phyloP scores from a whole-genome alignment of 1,139 yeast species.

The Suhomyces coccinellae region DNA sequence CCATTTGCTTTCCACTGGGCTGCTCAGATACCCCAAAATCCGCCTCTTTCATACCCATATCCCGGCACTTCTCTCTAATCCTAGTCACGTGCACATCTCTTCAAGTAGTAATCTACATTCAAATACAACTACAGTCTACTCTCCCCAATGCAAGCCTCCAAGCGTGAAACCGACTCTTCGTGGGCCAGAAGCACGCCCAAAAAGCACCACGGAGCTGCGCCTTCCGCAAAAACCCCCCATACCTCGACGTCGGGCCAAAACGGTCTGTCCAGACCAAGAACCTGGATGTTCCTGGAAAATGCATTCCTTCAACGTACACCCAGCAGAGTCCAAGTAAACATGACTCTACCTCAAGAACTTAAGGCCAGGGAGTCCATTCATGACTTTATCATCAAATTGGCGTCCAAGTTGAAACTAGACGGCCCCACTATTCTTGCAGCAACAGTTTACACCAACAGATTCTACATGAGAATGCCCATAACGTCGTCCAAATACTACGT shows the following conservation, averaged over 20 bases:
- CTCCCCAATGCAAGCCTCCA: constrained; percentile 1
- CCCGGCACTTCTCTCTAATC: not conserved
- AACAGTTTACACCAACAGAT: constrained; percentile 42
- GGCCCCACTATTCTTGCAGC: constrained; percentile 47
- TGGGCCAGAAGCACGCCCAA: constrained; percentile 5
- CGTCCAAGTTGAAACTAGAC: constrained; percentile 41
- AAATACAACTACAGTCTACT: not conserved
- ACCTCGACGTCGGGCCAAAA: not conserved
- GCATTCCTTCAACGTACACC: constrained; percentile 34
- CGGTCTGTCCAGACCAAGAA: constrained; percentile 14
- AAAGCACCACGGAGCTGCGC: not conserved
- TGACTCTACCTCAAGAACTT: constrained; percentile 34
- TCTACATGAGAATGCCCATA: constrained; percentile 45
- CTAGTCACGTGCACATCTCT: not conserved
- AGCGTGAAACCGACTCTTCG: constrained; percentile 2
- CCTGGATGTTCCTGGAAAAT: constrained; percentile 40
- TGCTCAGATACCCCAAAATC: not conserved
- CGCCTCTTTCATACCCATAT: no score
- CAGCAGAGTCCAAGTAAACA: constrained; percentile 28
- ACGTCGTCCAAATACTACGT: constrained; percentile 48
- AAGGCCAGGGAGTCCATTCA: constrained; percentile 40
- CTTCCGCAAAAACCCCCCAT: not conserved
- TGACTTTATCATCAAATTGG: constrained; percentile 42
- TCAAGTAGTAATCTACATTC: not conserved
- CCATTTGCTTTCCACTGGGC: no score